Evolutionary conservation across 2,329 filamentous ascomycete species (phyloP), one percentile per base, ranked within the genome.

Genomic region (Coniochaeta sp.): DNA sequence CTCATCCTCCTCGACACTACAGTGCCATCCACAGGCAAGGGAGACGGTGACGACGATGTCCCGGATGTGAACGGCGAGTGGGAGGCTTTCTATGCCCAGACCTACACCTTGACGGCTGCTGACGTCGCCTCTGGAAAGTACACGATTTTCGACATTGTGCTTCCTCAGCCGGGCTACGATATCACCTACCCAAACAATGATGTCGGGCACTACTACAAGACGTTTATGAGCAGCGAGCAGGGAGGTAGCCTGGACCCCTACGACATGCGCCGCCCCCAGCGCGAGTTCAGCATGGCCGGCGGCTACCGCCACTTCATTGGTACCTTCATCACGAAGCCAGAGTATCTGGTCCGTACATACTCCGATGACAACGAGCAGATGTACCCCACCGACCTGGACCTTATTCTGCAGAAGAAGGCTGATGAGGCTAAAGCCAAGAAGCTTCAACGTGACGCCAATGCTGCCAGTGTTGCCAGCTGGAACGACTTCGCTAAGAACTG

Each of bases 101-200:
- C 90, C 1, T 84, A 90, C 13, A 70, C 84, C 0, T 72, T 99
- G 13, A 87, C 83, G 2, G 81, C 81, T 4, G 83, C 86, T n/a
- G 94, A 99, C 65, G 88, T 83, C 3, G 76, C 78, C 24, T 88
- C 83, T 57, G 90, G 89, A 10, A 77, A 79, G 53, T 96, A 86
- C 69, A 82, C 78, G 32, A 87, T 99, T 60, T 90, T 88, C 63
- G 94, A 99, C 64, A 65, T 97, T 55, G 91, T 99, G 12, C 77
- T 99, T 2, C 92, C 95, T 3, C 85, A 87, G n/a, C 94, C 94
- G 0, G 94, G 94, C 16, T 96, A 85, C 71, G 91, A 96, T 60
- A 81, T 97, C 33, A 68, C 88, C 31, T 99, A 97, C 64, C 94
- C 94, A 0, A 65, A 76, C 20, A 97, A 99, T 66, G 82, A 82